phyloP scores from a whole-genome alignment of 441 rosid genomes.

The Francoa sonchifolia region DNA sequence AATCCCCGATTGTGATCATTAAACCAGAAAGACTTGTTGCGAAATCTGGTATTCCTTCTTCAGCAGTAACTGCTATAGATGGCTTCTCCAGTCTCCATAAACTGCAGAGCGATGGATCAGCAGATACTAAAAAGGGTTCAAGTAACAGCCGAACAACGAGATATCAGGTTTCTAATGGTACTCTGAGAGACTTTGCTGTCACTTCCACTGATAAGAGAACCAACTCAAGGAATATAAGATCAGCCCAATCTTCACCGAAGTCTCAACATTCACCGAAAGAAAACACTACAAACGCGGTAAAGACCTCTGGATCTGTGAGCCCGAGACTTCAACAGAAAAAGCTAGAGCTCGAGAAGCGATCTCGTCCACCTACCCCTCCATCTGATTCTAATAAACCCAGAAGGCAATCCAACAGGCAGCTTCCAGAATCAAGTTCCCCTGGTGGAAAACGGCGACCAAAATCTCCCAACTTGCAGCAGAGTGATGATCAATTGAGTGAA shows the following conservation, averaged over 20 bases:
- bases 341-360: conserved; percentile 44
- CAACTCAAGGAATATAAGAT: conserved; percentile 23
- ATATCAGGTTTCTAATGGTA: conserved; percentile 31
- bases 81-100: conserved; percentile 29
- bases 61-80: conserved; percentile 46
- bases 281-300: conserved; percentile 22
- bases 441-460: conserved; percentile 37
- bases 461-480: conserved; percentile 28
- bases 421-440: conserved; percentile 31
- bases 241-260: conserved; percentile 31
- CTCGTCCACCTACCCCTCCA: conserved; percentile 70
- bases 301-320: conserved; percentile 47
- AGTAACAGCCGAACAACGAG: conserved; percentile 23
- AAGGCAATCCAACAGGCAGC: conserved; percentile 33
- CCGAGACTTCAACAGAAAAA: conserved; percentile 64
- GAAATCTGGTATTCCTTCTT: conserved; percentile 36
- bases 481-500: conserved; percentile 59
- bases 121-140: conserved; percentile 24
- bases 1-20: conserved; percentile 88
- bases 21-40: conserved; percentile 74
- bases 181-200: conserved; percentile 20
- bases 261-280: conserved; percentile 39
- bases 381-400: conserved; percentile 47
- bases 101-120: conserved; percentile 22
- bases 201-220: conserved; percentile 34